Percentiles rank a stretch among this genome's conserved stretches.
Evolutionary conservation across 2,329 filamentous ascomycete species (phyloP).

Genomic region (Aspergillus bombycis): DNA sequence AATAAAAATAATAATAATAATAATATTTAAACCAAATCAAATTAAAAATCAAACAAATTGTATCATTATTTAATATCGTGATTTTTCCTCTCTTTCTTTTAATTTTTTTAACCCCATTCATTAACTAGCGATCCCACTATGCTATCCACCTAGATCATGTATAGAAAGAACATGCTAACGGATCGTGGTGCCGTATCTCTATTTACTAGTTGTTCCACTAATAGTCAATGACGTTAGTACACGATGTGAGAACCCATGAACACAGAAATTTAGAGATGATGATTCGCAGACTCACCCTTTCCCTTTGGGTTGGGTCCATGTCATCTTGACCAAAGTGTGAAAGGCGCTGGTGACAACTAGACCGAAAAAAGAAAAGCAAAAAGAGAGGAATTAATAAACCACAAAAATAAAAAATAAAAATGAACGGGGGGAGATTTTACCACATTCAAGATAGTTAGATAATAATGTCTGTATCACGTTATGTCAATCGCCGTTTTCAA

Average conservation of each 20-base stretch:
- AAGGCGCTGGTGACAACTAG: neutral
- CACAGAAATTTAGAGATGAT: neutral
- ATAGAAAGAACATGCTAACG: constrained; percentile 1
- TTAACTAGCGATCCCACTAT: neutral
- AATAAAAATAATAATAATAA: too few species aligned
- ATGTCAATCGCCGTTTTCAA: neutral
- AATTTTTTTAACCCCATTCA: neutral
- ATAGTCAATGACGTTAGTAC: constrained; percentile 15
- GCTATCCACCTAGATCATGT: constrained; percentile 4
- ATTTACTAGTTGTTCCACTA: neutral
- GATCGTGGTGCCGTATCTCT: constrained; percentile 1
- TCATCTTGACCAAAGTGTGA: neutral
- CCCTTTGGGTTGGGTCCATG: neutral
- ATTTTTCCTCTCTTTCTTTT: neutral
- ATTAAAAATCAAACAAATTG: too few species aligned
- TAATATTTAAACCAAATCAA: too few species aligned
- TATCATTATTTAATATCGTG: too few species aligned
- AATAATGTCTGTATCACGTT: neutral
- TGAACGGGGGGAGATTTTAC: neutral
- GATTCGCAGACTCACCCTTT: neutral
- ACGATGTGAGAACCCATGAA: neutral
- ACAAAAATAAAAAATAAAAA: neutral
- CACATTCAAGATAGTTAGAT: neutral
- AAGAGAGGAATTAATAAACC: neutral
- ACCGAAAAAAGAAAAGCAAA: neutral